A percentile compares a stretch with the other conserved stretches of the same genome.
phyloP scores from a whole-genome alignment of 1,284 basidiomycete species.

The Xanthoconium separans region DNA sequence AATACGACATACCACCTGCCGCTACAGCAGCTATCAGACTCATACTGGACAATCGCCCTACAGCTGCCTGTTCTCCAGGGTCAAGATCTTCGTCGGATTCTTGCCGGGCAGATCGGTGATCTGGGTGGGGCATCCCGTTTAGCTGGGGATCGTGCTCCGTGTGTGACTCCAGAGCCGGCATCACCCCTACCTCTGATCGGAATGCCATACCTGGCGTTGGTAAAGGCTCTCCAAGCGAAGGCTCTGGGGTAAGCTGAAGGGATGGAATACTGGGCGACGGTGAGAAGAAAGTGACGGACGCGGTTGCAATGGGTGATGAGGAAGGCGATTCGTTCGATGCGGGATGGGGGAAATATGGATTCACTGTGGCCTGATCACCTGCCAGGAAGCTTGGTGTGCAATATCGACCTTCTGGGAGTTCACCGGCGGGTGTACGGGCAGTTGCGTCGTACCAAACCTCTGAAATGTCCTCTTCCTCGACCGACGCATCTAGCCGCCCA shows the following conservation, averaged over 20 bases:
- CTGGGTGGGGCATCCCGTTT: conserved; percentile 18
- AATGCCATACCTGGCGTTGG: conserved; percentile 9
- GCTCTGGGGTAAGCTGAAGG: conserved; percentile 23
- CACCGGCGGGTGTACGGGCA: conserved; percentile 33
- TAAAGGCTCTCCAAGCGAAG: conserved; percentile 14
- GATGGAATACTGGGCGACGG: conserved; percentile 15
- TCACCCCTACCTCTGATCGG: conserved; percentile 16
- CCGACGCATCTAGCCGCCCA: conserved; percentile 67
- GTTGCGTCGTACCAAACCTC: conserved; percentile 33
- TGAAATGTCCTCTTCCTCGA: conserved; percentile 32
- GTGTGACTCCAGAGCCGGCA: conserved; percentile 10
- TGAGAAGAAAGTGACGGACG: conserved; percentile 14
- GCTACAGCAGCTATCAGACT: conserved; percentile 87
- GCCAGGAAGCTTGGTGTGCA: conserved; percentile 10
- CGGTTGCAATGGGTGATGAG: conserved; percentile 14
- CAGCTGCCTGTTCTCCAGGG: conserved; percentile 67
- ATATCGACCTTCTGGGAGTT: conserved; percentile 23
- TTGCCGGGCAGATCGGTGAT: conserved; percentile 18
- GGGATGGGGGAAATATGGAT: conserved; percentile 36
- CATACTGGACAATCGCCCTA: conserved; percentile 90
- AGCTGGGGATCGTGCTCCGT: conserved; percentile 6
- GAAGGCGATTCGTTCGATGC: conserved; percentile 19
- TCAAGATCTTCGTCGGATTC: conserved; percentile 35
- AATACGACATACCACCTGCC: conserved; percentile 57
- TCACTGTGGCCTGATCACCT: conserved; percentile 20